Conservation (phyloP, 257 asterid species). For the Solanum acaule region DNA sequence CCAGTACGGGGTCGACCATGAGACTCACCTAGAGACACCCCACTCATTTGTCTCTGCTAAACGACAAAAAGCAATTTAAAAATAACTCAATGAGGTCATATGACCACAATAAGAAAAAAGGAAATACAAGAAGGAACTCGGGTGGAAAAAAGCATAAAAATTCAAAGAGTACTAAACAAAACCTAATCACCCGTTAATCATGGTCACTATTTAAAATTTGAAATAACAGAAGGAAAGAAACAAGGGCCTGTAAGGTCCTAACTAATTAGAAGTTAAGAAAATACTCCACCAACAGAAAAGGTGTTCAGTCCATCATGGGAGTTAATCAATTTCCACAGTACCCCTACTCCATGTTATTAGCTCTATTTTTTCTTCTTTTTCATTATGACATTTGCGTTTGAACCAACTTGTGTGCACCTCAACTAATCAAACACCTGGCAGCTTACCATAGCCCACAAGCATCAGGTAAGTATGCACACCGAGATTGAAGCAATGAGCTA, state of each 20-base stretch:
- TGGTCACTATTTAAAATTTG: not conserved
- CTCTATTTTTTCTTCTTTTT: not conserved
- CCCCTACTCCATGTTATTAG: not conserved
- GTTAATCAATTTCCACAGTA: not conserved
- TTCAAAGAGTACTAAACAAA: not conserved
- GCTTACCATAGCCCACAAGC: not conserved
- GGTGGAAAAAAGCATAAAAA: not conserved
- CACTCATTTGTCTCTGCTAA: conserved; percentile 40
- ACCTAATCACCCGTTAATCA: not conserved
- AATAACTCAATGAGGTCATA: not conserved
- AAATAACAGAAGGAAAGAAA: not conserved
- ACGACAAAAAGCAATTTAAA: not conserved
- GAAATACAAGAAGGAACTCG: not conserved
- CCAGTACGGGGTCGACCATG: conserved; percentile 35
- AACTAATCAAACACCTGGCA: not conserved
- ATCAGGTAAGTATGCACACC: not conserved
- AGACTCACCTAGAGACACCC: conserved; percentile 33
- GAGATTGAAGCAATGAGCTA: not conserved
- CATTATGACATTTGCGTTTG: not conserved
- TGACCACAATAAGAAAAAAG: not conserved
- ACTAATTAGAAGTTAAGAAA: not conserved
- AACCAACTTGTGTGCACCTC: not conserved
- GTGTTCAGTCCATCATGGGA: not conserved
- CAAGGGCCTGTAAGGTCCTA: not conserved
- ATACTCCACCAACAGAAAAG: not conserved